Conservation (phyloP, 495 filamentous ascomycete species). For the Cercophora sp. region DNA sequence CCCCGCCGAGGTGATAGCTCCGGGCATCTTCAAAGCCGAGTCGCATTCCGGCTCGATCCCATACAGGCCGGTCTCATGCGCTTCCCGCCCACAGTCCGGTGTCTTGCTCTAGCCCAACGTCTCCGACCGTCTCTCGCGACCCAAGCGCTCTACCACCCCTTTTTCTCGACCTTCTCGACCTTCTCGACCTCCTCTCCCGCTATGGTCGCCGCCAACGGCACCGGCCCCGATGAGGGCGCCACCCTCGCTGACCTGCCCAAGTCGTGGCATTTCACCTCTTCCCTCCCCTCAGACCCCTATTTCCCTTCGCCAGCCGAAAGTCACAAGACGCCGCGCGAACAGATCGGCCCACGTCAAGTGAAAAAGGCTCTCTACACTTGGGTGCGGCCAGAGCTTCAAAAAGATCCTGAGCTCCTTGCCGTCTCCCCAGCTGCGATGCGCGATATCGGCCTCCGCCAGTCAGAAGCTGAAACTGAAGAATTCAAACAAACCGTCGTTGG, state of each 20-base stretch:
- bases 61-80: no score
- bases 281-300: constrained; percentile 68
- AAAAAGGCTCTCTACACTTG: constrained; percentile 84
- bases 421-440: constrained; percentile 71
- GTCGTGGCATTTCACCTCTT: constrained; percentile 77
- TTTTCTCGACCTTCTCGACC: constrained; percentile 21
- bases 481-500: constrained; percentile 76
- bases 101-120: constrained; percentile 28
- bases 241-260: constrained; percentile 74
- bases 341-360: constrained; percentile 78
- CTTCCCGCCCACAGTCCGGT: constrained; percentile 27
- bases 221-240: constrained; percentile 15
- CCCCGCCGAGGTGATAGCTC: no score
- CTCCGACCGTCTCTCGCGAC: constrained; percentile 15
- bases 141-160: constrained; percentile 5
- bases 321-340: constrained; percentile 69
- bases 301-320: constrained; percentile 79
- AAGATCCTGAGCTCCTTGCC: constrained; percentile 72
- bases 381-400: constrained; percentile 70
- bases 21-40: no score
- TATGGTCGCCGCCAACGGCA: constrained; percentile 19
- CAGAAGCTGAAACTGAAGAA: constrained; percentile 64
- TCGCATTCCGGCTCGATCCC: no score
- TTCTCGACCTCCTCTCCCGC: constrained; percentile 19
- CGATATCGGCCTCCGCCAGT: constrained; percentile 67